These are phyloP conservation scores for Alternaria ethzedia DNA, from an alignment of 2,329 filamentous ascomycete genomes.

Conservation along the genomic window DNA sequence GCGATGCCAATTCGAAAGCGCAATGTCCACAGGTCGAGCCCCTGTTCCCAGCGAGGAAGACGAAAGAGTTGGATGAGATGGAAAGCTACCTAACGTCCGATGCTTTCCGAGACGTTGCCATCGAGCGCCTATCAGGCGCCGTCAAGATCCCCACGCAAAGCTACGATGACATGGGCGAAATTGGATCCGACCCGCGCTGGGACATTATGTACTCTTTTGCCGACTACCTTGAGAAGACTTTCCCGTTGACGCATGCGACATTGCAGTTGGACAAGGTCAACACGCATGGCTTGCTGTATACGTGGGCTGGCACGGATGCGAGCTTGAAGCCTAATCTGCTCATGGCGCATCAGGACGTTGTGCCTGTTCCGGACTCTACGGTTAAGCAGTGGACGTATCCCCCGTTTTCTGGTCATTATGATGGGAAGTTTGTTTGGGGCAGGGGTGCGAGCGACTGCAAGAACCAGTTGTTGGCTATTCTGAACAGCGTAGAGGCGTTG, in stretches of 20 bases:
- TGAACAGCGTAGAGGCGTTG: conserved; percentile 63
- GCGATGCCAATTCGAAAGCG: conserved; percentile 4
- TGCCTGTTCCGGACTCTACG: conserved; percentile 59
- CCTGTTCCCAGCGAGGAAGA: conserved; percentile 28
- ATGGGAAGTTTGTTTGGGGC: conserved; percentile 65
- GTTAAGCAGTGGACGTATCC: conserved; percentile 65
- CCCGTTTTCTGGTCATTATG: conserved; percentile 65
- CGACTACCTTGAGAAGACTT: conserved; percentile 38
- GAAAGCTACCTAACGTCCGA: conserved; percentile 36
- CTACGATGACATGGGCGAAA: conserved; percentile 61
- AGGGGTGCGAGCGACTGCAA: conserved; percentile 68
- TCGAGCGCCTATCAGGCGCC: conserved; percentile 52
- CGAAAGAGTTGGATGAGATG: conserved; percentile 37
- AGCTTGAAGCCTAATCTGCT: conserved; percentile 63
- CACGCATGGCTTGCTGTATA: conserved; percentile 65
- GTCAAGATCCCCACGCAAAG: conserved; percentile 63
- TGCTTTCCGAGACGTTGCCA: conserved; percentile 38
- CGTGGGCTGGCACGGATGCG: conserved; percentile 60
- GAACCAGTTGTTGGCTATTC: conserved; percentile 63
- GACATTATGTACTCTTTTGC: conserved; percentile 64
- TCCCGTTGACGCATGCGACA: conserved; percentile 48
- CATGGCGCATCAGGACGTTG: conserved; percentile 70
- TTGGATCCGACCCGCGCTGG: conserved; percentile 65
- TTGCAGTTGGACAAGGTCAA: conserved; percentile 63
- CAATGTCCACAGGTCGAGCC: conserved; percentile 40